These are phyloP conservation scores for Euphrasia confusa DNA, from an alignment of 257 asterid genomes.

Conservation along the genomic window DNA sequence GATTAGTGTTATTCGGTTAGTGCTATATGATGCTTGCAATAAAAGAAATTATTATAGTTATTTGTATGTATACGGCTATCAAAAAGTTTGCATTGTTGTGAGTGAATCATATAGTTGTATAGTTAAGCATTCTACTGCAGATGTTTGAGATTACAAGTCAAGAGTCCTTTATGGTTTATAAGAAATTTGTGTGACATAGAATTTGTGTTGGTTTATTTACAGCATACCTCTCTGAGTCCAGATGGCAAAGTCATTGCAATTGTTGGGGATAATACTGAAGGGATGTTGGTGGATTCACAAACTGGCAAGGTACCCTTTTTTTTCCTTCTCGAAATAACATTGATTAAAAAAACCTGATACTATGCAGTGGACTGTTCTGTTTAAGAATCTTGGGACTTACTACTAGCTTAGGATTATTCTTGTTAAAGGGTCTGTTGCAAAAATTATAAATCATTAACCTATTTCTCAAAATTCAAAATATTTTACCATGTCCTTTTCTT, in stretches of 20 bases:
- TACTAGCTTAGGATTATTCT: background rate
- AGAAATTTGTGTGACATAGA: too few species aligned
- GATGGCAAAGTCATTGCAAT: slow-evolving; percentile 53
- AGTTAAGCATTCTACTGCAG: background rate
- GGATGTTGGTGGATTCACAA: slow-evolving; percentile 58
- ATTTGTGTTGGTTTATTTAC: slow-evolving; percentile 21
- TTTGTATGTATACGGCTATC: too few species aligned
- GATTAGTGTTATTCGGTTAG: too few species aligned
- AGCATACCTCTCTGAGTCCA: slow-evolving; percentile 67
- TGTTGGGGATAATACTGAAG: slow-evolving; percentile 67
- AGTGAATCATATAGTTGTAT: background rate
- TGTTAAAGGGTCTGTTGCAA: background rate
- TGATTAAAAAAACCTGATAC: background rate
- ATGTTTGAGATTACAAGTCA: background rate
- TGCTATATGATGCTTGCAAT: too few species aligned
- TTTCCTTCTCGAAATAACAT: slow-evolving; percentile 11
- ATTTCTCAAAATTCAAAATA: background rate
- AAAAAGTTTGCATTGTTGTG: too few species aligned
- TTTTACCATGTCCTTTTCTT: background rate
- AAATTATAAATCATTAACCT: background rate
- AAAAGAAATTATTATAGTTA: too few species aligned
- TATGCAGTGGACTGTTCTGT: slow-evolving; percentile 2
- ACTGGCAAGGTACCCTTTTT: slow-evolving; percentile 49
- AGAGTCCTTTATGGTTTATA: background rate
- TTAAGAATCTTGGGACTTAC: background rate